Evolutionary conservation across 306 rosid species (phyloP), one percentile per base, ranked within the genome.

Genomic region (Citrullus mucosospermus): DNA sequence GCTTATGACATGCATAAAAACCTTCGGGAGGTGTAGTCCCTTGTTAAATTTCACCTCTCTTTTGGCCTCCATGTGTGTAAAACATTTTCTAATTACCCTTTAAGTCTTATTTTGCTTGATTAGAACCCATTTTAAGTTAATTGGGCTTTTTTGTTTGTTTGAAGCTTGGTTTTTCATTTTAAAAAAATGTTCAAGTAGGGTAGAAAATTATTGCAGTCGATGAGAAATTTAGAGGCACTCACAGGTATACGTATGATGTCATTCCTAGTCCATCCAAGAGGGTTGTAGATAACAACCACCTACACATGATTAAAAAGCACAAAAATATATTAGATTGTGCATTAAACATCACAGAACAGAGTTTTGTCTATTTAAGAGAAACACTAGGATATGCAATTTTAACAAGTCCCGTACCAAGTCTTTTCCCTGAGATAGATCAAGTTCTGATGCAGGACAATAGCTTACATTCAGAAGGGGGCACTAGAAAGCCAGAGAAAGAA

Each of bases 211-310:
- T 50, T 2, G n/a, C 4, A 78, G n/a, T 5, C 60, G 30, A 78
- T 44, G 62, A 71, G 59, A 65, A 63, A 77, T 70, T 8, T 69
- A 62, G 73, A 48, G 66, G 78, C 34, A 82, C 89, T 85, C 75
- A 88, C 91, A 11, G 91, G 89, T 79, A 88, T 80, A 80, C 81
- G 84, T 39, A 88, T 46, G 28, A 86, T 80, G 50, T 85, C 89
- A 12, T 79, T 78, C 80, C 91, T 85, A 71, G 76, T 83, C 91
- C 89, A 88, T 85, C 91, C 91, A 48, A 88, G 88, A 82, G 91
- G 61, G 73, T 88, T 88, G 87, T 88, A 88, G 77, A 71, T 80
- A 76, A 88, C 61, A 54, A 83, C 82, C 56, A 81, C 39, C 91
- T 88, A 82, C 36, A 82, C 51, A 85, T 14, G 22, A 44, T 44